These are phyloP conservation scores for Pezicula carpinea DNA, from an alignment of 2,329 filamentous ascomycete genomes.

Conservation along the genomic window DNA sequence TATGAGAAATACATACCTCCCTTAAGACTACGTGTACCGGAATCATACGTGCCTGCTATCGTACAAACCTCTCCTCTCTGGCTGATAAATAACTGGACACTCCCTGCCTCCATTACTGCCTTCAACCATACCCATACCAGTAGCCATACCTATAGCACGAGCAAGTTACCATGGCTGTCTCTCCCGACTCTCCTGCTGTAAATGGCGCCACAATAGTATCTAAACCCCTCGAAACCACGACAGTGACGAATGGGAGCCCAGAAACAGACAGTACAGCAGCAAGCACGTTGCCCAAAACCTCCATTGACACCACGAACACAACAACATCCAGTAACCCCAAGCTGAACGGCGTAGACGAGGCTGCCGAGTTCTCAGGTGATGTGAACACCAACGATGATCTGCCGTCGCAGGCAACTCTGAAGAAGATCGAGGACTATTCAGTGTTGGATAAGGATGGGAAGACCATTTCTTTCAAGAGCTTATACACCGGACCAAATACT, in stretches of 20 bases:
- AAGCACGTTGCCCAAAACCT: conserved; percentile 4
- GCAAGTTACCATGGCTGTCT: too few species aligned
- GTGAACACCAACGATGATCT: conserved; percentile 51
- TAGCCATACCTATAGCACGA: too few species aligned
- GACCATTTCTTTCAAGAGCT: conserved; percentile 25
- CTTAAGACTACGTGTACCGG: too few species aligned
- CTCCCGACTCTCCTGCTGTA: too few species aligned
- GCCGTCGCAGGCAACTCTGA: conserved; percentile 44
- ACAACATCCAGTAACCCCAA: background rate
- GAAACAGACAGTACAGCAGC: background rate
- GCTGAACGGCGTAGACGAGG: conserved; percentile 11
- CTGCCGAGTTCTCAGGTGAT: conserved; percentile 51
- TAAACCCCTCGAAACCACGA: background rate
- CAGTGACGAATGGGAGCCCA: background rate
- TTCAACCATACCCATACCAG: too few species aligned
- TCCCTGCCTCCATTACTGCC: too few species aligned
- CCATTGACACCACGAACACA: conserved; percentile 8
- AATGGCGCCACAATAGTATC: background rate
- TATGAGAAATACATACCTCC: too few species aligned
- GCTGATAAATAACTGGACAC: too few species aligned
- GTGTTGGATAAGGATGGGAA: conserved; percentile 28
- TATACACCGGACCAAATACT: conserved; percentile 30
- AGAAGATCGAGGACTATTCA: conserved; percentile 39
- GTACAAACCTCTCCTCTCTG: too few species aligned
- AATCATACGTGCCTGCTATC: too few species aligned